These are phyloP conservation scores for Backusella mclennaniae DNA, from an alignment of 192 early-diverging fungal genomes.

Conservation along the genomic window DNA sequence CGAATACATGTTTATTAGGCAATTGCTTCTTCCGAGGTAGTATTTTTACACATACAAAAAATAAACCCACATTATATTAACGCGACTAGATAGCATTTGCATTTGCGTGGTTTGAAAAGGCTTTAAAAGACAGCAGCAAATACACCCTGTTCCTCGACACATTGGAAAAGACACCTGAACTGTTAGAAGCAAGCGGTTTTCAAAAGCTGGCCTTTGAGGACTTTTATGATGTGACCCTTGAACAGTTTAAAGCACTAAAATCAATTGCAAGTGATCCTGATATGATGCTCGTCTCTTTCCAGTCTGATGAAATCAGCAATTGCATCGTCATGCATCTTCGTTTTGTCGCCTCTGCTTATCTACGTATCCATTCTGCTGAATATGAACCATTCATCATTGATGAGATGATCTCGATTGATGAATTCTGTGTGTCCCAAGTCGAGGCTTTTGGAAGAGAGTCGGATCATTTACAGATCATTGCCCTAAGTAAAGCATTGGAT, in stretches of 20 bases:
- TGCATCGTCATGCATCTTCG: slow-evolving; percentile 59
- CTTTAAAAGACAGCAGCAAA: slow-evolving; percentile 27
- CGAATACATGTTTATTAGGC: slow-evolving; percentile 26
- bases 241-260: slow-evolving; percentile 38
- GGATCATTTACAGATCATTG: slow-evolving; percentile 80
- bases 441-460: slow-evolving; percentile 68
- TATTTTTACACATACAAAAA: neutral
- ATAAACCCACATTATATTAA: neutral
- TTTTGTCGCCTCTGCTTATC: slow-evolving; percentile 53
- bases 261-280: slow-evolving; percentile 33
- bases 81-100: slow-evolving; percentile 43
- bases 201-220: slow-evolving; percentile 53
- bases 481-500: slow-evolving; percentile 63
- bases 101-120: slow-evolving; percentile 63
- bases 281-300: slow-evolving; percentile 46
- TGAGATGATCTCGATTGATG: slow-evolving; percentile 52
- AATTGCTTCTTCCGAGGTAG: slow-evolving; percentile 65
- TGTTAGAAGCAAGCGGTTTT: slow-evolving; percentile 44
- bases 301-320: slow-evolving; percentile 56
- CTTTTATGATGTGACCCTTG: slow-evolving; percentile 50
- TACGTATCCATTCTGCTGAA: slow-evolving; percentile 53
- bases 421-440: slow-evolving; percentile 53
- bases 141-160: slow-evolving; percentile 27
- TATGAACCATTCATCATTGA: slow-evolving; percentile 57
- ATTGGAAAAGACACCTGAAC: slow-evolving; percentile 40